Base-by-base conservation (phyloP, 345 rosid species). In the Sisymbrium irio region DNA sequence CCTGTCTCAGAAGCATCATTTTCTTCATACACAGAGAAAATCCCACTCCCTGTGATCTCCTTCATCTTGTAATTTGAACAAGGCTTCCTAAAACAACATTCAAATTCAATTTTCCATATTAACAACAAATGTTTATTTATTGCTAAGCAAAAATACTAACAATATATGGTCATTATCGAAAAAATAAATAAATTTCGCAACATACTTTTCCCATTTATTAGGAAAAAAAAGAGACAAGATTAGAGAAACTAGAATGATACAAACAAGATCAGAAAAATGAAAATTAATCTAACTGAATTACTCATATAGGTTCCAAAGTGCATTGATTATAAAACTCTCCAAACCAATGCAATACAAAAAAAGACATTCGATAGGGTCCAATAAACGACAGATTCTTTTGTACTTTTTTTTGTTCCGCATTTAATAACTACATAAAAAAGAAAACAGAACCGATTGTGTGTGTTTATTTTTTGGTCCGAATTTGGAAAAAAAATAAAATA, bases 21-120 rank as follows among this genome's bases (percentile, higher is more conserved):
- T 74, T 88, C 96, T 67, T 78, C 87, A 65, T 84, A 84, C 18
- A 75, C 91, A 6, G 83, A 80, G 82, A 94, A 94, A 49, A 94
- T 94, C 27, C 96, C 97, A 82, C 88, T 89, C 41, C 99, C 99
- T 50, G 89, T 88, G 50, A 94, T 91, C 87, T 94, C 97, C 69
- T 94, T 94, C 87, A 89, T 82, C 83, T 94, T 94, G 75, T 86
- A 84, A 39, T 91, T 93, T 7, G 99, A 94, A 82, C 97, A 92
- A 60, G 96, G 99, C 75, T 87, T 91, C 85, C 99, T 94, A 83
- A 35, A 32, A 19, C 27, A 11, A 0, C 25, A 37, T 10, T 12
- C 44, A 28, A n/a, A 18, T 25, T 64, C 10, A 69, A 36, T 15
- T 50, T 7, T 45, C 10, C 5, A 10, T 36, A n/a, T n/a, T n/a